Evolutionary conservation across 352 stramenopile species (phyloP).

Genomic region (Phytophthora ramorum): DNA sequence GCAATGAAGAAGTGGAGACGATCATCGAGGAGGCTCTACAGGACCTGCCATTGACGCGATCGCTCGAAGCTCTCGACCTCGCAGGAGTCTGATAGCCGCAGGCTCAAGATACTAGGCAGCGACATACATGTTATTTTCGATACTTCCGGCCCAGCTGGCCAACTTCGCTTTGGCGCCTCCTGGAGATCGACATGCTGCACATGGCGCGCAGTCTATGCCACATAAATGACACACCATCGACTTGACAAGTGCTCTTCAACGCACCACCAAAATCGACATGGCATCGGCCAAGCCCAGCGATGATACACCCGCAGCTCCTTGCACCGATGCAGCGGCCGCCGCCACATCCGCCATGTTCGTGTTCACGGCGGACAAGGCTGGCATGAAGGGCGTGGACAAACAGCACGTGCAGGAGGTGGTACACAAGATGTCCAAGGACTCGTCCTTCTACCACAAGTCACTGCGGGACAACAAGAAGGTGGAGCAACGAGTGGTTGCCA

Average conservation of each 20-base stretch:
- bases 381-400: conserved; percentile 91
- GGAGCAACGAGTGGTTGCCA: conserved; percentile 78
- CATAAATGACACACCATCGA: conserved; percentile 14
- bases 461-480: conserved; percentile 89
- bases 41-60: conserved; percentile 74
- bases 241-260: too few relatives aligned
- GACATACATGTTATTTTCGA: conserved; percentile 1
- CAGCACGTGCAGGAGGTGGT: conserved; percentile 93
- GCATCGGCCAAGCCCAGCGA: conserved; percentile 12
- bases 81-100: conserved; percentile 54
- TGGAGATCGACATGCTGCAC: conserved; percentile 11
- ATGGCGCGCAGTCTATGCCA: conserved; percentile 19
- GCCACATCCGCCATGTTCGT: conserved; percentile 70
- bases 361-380: conserved; percentile 87
- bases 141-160: too few relatives aligned
- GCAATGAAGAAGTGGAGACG: conserved; percentile 62
- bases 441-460: conserved; percentile 93
- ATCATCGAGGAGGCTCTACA: conserved; percentile 70
- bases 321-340: conserved; percentile 4
- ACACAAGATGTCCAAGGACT: conserved; percentile 95
- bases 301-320: background rate
- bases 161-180: conserved; percentile 19
- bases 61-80: conserved; percentile 81
- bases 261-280: conserved; percentile 15
- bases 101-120: conserved; percentile 1